Percentiles rank a stretch among this genome's conserved stretches.
phyloP scores from a whole-genome alignment of 2,329 filamentous ascomycete species.

The Trichoderma sp. region DNA sequence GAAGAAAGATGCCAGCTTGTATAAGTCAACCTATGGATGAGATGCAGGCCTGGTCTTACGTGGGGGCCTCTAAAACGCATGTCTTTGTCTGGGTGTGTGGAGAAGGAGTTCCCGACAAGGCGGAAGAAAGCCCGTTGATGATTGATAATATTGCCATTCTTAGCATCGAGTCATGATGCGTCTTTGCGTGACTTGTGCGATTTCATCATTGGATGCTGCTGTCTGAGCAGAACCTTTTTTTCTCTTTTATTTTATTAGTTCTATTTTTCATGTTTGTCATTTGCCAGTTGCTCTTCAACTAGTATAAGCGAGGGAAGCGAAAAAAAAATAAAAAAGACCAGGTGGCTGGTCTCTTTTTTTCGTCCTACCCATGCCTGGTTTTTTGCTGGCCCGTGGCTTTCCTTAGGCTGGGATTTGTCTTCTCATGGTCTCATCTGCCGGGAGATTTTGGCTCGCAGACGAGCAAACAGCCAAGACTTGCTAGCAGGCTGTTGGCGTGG shows the following conservation, averaged over 20 bases:
- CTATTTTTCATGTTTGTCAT: not conserved
- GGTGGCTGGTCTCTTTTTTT: not conserved
- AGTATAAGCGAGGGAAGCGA: not conserved
- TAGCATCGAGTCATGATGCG: not conserved
- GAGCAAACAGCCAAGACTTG: not conserved
- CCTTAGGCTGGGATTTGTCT: not conserved
- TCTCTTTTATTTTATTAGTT: not conserved
- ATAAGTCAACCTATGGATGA: not conserved
- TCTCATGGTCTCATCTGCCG: not conserved
- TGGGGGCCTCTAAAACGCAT: not conserved
- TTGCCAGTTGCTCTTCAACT: not conserved
- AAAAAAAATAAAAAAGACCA: not conserved
- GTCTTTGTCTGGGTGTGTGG: not conserved
- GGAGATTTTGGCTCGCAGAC: not conserved
- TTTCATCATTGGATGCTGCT: not conserved
- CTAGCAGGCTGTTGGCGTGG: not conserved
- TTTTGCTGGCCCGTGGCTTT: not conserved
- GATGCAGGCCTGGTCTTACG: not conserved
- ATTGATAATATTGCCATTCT: slow-evolving; percentile 11
- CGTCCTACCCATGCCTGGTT: not conserved
- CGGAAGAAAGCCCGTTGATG: not conserved
- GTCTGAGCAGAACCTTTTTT: not conserved
- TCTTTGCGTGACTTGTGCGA: not conserved
- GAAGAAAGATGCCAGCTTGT: not conserved
- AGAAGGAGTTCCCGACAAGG: not conserved